A percentile compares a stretch with the other conserved stretches of the same genome.
Evolutionary conservation across 768 basidiomycete genomes (phyloP).

Genomic region (Boletus reticuloceps): DNA sequence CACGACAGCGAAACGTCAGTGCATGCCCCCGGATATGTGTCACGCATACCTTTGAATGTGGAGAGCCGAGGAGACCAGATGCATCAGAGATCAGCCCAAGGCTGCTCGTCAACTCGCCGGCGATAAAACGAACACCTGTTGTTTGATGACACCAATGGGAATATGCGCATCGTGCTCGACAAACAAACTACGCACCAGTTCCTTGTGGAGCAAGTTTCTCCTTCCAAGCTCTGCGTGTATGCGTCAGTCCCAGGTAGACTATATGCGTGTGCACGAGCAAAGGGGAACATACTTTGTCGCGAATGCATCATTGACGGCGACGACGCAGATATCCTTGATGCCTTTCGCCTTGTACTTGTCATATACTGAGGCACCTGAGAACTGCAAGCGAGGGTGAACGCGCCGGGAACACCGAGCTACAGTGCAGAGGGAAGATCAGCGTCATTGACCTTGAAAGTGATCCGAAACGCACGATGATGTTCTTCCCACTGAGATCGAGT

Average conservation of each 20-base stretch:
- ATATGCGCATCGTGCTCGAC: slow-evolving; percentile 3
- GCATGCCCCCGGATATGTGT: neutral
- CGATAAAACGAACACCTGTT: slow-evolving; percentile 56
- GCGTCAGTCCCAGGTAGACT: slow-evolving; percentile 1
- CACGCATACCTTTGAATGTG: slow-evolving; percentile 56
- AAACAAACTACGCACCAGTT: slow-evolving; percentile 41
- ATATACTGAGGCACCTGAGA: slow-evolving; percentile 60
- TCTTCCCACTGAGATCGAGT: slow-evolving; percentile 55
- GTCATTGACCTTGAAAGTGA: neutral
- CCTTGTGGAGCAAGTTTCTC: slow-evolving; percentile 54
- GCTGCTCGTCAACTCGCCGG: slow-evolving; percentile 51
- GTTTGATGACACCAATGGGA: neutral
- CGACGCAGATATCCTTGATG: slow-evolving; percentile 64
- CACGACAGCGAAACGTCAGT: neutral
- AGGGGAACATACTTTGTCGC: slow-evolving; percentile 46
- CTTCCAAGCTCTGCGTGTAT: slow-evolving; percentile 58
- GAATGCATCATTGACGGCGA: slow-evolving; percentile 79
- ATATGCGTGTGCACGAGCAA: slow-evolving; percentile 1
- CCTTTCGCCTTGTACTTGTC: slow-evolving; percentile 77
- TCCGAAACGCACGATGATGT: slow-evolving; percentile 51
- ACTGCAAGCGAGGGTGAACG: slow-evolving; percentile 73
- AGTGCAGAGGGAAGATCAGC: neutral
- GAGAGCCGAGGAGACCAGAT: slow-evolving; percentile 57
- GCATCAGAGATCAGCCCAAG: slow-evolving; percentile 65
- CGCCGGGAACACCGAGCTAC: slow-evolving; percentile 73